Conservation (phyloP, 2,329 filamentous ascomycete species). For the Colletotrichum tamarilloi region DNA sequence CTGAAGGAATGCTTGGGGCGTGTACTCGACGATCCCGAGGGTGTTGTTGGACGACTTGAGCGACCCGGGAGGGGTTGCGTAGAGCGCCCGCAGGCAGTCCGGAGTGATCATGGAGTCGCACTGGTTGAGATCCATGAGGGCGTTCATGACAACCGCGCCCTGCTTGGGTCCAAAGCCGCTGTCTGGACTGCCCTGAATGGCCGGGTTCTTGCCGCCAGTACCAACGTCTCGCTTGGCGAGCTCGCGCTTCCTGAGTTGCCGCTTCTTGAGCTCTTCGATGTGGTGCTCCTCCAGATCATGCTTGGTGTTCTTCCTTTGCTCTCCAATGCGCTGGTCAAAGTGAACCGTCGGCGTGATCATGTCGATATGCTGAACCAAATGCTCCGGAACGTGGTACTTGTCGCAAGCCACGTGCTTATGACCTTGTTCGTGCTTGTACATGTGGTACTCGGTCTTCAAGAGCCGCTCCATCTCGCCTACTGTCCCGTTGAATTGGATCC, state of each 20-base stretch:
- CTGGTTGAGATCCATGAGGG: slow-evolving; percentile 43
- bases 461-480: slow-evolving; percentile 64
- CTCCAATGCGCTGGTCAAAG: slow-evolving; percentile 46
- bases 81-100: slow-evolving; percentile 63
- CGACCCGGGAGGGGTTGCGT: slow-evolving; percentile 53
- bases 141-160: slow-evolving; percentile 43
- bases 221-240: slow-evolving; percentile 35
- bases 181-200: slow-evolving; percentile 42
- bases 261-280: slow-evolving; percentile 40
- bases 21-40: slow-evolving; percentile 64
- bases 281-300: slow-evolving; percentile 39
- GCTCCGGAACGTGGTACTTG: slow-evolving; percentile 51
- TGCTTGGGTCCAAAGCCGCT: slow-evolving; percentile 45
- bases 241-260: slow-evolving; percentile 31
- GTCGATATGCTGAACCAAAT: slow-evolving; percentile 51
- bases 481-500: slow-evolving; percentile 66
- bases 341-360: slow-evolving; percentile 54
- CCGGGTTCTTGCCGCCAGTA: slow-evolving; percentile 35
- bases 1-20: slow-evolving; percentile 62
- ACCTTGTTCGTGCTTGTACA: slow-evolving; percentile 55
- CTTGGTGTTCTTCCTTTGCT: slow-evolving; percentile 39
- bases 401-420: slow-evolving; percentile 53
- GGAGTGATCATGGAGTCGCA: slow-evolving; percentile 69
- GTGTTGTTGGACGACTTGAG: slow-evolving; percentile 52
- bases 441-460: slow-evolving; percentile 63